A percentile compares a stretch with the other conserved stretches of the same genome.
phyloP scores from a whole-genome alignment of 1,284 basidiomycete genomes.

The Cutaneotrichosporon sp. region DNA sequence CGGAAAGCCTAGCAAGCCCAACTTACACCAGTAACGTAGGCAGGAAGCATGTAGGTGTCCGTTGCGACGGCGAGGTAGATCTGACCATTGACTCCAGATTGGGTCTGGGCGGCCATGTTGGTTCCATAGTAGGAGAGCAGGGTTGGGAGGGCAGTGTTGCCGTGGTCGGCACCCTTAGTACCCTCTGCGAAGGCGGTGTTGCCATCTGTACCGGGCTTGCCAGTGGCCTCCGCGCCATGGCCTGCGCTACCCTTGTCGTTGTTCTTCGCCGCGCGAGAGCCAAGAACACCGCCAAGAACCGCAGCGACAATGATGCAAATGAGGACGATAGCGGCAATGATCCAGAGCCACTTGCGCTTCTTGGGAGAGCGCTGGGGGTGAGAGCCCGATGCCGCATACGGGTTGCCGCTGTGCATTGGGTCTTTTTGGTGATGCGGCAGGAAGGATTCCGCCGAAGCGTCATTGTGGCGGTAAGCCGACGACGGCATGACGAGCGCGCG shows the following conservation, averaged over 20 bases:
- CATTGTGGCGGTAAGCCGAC: background rate
- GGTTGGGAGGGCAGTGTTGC: constrained; percentile 32
- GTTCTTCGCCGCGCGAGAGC: constrained; percentile 52
- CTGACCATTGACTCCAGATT: constrained; percentile 40
- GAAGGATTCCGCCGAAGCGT: constrained; percentile 7
- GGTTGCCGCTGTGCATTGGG: constrained; percentile 41
- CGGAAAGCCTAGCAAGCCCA: constrained; percentile 10
- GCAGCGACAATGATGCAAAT: constrained; percentile 66
- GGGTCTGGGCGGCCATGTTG: constrained; percentile 27
- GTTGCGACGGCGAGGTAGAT: constrained; percentile 55
- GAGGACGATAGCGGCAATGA: constrained; percentile 48
- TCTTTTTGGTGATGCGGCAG: constrained; percentile 25
- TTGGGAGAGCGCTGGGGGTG: constrained; percentile 14
- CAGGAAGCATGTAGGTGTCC: constrained; percentile 68
- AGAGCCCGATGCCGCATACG: constrained; percentile 33
- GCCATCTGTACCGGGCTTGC: background rate
- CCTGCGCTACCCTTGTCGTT: constrained; percentile 32
- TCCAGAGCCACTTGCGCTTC: constrained; percentile 39
- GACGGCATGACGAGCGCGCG: constrained; percentile 1
- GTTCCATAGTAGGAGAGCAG: constrained; percentile 20
- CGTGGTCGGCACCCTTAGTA: constrained; percentile 19
- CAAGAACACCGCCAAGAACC: constrained; percentile 72
- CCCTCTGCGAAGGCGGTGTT: constrained; percentile 4
- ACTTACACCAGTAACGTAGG: constrained; percentile 82
- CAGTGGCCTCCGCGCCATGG: background rate